These are phyloP conservation scores for Waltergamsia citrina DNA, from an alignment of 2,329 filamentous ascomycete species.

Conservation along the genomic window DNA sequence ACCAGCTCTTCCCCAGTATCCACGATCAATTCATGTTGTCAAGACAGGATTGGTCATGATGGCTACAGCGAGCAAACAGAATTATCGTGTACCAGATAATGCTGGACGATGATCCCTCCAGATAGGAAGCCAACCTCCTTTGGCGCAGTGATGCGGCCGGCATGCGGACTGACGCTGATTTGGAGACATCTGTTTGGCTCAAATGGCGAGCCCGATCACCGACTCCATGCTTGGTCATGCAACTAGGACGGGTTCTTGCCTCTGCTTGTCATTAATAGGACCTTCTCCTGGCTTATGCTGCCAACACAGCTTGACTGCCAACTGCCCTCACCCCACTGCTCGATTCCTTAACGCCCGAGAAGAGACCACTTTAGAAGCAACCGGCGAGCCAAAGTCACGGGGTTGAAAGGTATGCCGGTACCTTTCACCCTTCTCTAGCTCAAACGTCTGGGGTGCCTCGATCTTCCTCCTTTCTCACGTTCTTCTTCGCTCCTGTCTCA, in stretches of 20 bases:
- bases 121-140: neutral
- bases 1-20: neutral
- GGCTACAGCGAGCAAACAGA: no score
- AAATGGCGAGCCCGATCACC: slow-evolving; percentile 13
- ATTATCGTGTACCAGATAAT: no score
- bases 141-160: slow-evolving; percentile 1
- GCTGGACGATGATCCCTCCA: neutral
- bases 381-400: neutral
- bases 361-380: neutral
- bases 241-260: slow-evolving; percentile 19
- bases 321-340: slow-evolving; percentile 1
- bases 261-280: slow-evolving; percentile 10
- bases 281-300: neutral
- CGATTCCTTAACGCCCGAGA: neutral
- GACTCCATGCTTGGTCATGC: slow-evolving; percentile 13
- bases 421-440: neutral
- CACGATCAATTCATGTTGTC: neutral
- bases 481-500: slow-evolving; percentile 29
- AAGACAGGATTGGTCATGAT: no score
- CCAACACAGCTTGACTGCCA: neutral
- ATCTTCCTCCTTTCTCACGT: slow-evolving; percentile 18
- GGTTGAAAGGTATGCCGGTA: neutral
- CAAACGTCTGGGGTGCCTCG: neutral
- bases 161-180: slow-evolving; percentile 1
- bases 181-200: slow-evolving; percentile 16